Conservation (phyloP, 2,329 filamentous ascomycete species). For the Colletotrichum simmondsii region DNA sequence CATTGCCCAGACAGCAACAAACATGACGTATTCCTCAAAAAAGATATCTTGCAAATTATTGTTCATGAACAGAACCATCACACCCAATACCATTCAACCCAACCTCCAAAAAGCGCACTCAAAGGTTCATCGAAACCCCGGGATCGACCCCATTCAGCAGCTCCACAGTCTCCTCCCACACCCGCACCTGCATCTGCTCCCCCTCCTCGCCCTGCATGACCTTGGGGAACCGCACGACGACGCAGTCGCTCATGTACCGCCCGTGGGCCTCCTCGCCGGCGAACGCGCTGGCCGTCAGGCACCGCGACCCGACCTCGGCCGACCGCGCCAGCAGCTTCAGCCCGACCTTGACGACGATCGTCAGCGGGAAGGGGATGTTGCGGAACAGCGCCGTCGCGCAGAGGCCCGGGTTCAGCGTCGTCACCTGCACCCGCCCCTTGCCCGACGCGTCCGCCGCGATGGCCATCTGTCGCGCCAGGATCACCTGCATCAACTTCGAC, state of each 20-base stretch:
- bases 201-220: conserved; percentile 49
- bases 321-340: conserved; percentile 45
- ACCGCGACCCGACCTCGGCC: conserved; percentile 52
- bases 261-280: conserved; percentile 52
- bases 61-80: background rate
- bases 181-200: conserved; percentile 44
- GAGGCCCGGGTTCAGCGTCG: conserved; percentile 52
- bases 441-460: conserved; percentile 41
- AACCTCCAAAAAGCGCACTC: background rate
- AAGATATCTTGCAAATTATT: conserved; percentile 22
- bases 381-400: conserved; percentile 54
- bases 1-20: too few species aligned
- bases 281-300: conserved; percentile 49
- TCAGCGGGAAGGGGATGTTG: conserved; percentile 42
- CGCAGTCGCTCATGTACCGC: conserved; percentile 50
- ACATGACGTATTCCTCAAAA: background rate
- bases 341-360: conserved; percentile 33
- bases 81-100: background rate
- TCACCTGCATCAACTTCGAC: conserved; percentile 47
- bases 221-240: conserved; percentile 37
- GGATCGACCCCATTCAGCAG: conserved; percentile 55
- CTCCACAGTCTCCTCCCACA: conserved; percentile 55
- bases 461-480: conserved; percentile 48
- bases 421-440: conserved; percentile 49
- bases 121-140: conserved; percentile 48